Percentiles rank a stretch among this genome's conserved stretches.
phyloP scores from a whole-genome alignment of 129 eudicot genomes.

The Arctium lappa region DNA sequence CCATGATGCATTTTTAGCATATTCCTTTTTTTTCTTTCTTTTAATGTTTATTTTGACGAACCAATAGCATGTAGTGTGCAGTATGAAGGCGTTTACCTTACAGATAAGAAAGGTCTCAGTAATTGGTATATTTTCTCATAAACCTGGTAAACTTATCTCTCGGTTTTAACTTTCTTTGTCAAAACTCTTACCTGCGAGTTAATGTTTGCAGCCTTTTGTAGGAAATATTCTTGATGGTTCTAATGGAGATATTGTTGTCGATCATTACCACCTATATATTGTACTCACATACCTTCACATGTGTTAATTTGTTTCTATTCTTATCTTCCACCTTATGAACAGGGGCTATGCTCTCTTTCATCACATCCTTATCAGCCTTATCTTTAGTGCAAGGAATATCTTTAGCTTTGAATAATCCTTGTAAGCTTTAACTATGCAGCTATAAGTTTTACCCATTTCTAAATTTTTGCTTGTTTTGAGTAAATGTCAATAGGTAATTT shows the following conservation, averaged over 20 bases:
- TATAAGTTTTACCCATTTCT: no score
- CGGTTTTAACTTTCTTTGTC: not conserved
- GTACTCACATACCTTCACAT: constrained; percentile 22
- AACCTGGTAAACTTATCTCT: constrained; percentile 38
- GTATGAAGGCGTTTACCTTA: constrained; percentile 78
- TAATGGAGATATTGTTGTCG: constrained; percentile 73
- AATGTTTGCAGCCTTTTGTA: constrained; percentile 12
- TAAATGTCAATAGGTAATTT: no score
- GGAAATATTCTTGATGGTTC: constrained; percentile 62
- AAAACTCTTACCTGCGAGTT: not conserved
- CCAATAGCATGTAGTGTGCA: constrained; percentile 16
- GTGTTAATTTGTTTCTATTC: no score
- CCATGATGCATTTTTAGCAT: constrained; percentile 21
- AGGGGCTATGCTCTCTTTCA: no score
- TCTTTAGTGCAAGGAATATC: no score
- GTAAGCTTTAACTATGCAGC: no score
- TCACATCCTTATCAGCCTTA: no score
- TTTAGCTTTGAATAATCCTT: no score
- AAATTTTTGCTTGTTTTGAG: no score
- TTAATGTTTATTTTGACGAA: not conserved
- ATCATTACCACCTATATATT: constrained; percentile 64
- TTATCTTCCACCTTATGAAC: no score
- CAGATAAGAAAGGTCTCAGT: constrained; percentile 76
- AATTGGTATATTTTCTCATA: constrained; percentile 77
- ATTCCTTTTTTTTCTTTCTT: constrained; percentile 24